Evolutionary conservation across 179 eudicot genomes (phyloP).

Genomic region (Pouteria campechiana): DNA sequence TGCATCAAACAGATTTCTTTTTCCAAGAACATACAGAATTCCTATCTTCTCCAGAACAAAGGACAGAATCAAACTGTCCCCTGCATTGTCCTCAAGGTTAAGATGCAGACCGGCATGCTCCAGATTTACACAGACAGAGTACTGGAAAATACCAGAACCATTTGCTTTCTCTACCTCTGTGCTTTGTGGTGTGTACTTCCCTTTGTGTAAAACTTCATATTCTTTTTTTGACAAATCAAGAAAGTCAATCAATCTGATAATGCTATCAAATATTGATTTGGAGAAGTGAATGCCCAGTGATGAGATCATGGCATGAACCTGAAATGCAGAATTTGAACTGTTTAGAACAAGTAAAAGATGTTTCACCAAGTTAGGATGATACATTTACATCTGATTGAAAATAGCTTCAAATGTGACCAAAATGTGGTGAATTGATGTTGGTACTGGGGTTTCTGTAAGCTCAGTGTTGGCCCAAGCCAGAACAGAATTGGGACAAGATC

Average conservation of each 20-base stretch:
- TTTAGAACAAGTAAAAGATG: neutral
- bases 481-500: no score
- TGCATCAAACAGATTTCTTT: neutral
- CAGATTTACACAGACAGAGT: slow-evolving; percentile 30
- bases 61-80: slow-evolving; percentile 25
- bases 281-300: slow-evolving; percentile 50
- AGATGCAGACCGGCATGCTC: slow-evolving; percentile 33
- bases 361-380: neutral
- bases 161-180: no score
- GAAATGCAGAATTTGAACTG: slow-evolving; percentile 16
- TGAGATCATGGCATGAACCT: slow-evolving; percentile 40
- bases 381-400: no score
- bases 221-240: no score
- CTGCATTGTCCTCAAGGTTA: slow-evolving; percentile 55
- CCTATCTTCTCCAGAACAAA: slow-evolving; percentile 33
- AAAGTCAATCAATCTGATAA: slow-evolving; percentile 29
- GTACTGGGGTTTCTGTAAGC: no score
- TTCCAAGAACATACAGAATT: slow-evolving; percentile 32
- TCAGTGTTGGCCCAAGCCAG: no score
- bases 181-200: no score
- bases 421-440: no score
- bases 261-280: slow-evolving; percentile 32
- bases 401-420: no score
- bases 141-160: slow-evolving; percentile 15
- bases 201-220: no score